Percentiles rank a stretch among this genome's conserved stretches.
Conservation (phyloP, 1,139 yeast genomes). For the Pneumocystis wakefieldiae region DNA sequence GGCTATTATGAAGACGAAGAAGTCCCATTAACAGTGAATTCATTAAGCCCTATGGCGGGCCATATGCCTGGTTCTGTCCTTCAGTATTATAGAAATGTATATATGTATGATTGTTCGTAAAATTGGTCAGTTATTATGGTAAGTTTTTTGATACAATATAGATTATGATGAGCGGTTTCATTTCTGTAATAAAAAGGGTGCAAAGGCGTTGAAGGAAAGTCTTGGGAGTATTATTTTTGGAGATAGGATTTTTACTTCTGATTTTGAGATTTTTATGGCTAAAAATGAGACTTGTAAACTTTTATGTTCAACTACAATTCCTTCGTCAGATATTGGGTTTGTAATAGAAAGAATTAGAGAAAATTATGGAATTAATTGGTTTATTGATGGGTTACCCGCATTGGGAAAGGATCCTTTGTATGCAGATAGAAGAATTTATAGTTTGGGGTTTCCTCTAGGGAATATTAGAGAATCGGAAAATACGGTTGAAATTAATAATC, state of each 20-base stretch:
- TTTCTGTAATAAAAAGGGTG: conserved; percentile 46
- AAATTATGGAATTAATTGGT: conserved; percentile 82
- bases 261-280: conserved; percentile 67
- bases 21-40: conserved; percentile 73
- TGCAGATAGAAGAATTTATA: conserved; percentile 31
- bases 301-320: conserved; percentile 47
- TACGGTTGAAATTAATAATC: conserved; percentile 52
- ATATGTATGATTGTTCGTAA: conserved; percentile 18
- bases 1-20: conserved; percentile 58
- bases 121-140: conserved; percentile 17
- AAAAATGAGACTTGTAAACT: conserved; percentile 49
- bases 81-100: conserved; percentile 27
- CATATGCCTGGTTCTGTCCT: background rate
- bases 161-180: conserved; percentile 74
- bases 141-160: conserved; percentile 27
- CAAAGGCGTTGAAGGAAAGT: conserved; percentile 69
- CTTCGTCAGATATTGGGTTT: conserved; percentile 52
- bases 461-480: conserved; percentile 21
- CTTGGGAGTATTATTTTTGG: conserved; percentile 90
- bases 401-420: conserved; percentile 52
- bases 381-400: conserved; percentile 88
- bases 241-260: conserved; percentile 86
- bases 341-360: conserved; percentile 65
- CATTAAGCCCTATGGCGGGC: conserved; percentile 50
- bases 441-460: conserved; percentile 36